Base-by-base conservation (phyloP, 345 rosid genomes). In the Populus simonii region DNA sequence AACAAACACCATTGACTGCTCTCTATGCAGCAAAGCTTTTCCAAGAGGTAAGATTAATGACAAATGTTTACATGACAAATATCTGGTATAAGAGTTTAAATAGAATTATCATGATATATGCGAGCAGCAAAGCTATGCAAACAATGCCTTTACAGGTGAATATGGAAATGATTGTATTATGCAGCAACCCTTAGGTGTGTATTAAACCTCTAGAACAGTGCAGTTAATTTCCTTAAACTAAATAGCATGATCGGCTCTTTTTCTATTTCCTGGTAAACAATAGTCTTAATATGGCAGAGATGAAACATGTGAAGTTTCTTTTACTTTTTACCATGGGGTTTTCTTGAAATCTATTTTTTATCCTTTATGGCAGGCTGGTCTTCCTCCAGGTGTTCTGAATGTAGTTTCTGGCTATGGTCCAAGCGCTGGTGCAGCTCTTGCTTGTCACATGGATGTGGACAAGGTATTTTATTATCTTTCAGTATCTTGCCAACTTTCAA, bases 401-500 rank as follows among this genome's bases (percentile, higher is more conserved):
- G 76, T 94, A 36, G 92, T 94, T 82, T 92, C 96, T 63, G 95
- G 97, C 68, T 93, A 61, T 59, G 97, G 98, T 83, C 89, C 91
- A 35, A 91, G 93, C 9, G 97, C 97, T 2, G 98, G 98, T 82
- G 90, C 93, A 47, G 78, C 98, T 70, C 92, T 94, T 39, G 97
- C 95, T 3, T 86, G 94, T 81, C 97, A 94, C 80, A 90, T 91
- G 94, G 90, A 90, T 84, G 98, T 94, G n/a, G 98, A 94, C 87
- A 93, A 94, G 76, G 76, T 78, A 62, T 27, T 70, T 55, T n/a
- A 31, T 38, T 17, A 31, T 12, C 12, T 61, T 16, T 39, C 16
- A 17, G 9, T 36, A 9, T 47, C 59, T 65, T 74, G 6, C 7
- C 20, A 47, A 18, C 41, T 23, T 61, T 18, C 43, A 31, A 10